Base-by-base conservation (phyloP, 2,329 filamentous ascomycete genomes). In the Pezizomycotina sp. region DNA sequence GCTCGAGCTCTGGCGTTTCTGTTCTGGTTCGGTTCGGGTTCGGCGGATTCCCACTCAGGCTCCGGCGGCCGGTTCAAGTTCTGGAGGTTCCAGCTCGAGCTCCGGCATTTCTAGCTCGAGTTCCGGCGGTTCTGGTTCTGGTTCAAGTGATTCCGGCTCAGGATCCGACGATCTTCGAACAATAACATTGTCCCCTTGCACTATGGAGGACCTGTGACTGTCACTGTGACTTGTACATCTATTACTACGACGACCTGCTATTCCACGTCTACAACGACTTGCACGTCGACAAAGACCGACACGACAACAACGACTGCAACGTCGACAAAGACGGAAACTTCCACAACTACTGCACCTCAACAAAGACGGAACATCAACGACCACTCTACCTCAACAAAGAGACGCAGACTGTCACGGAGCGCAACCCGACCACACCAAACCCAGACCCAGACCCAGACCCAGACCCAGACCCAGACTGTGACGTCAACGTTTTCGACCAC, bases 391-490 rank as follows among this genome's bases (percentile, higher is more conserved):
- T 9, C 27, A 33, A 18, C 30, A 26, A 25, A 23, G 19, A 28
- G n/a, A 34, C 29, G 6, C 13, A 28, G 12, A 36, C 33, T 6
- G 19, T 15, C 12, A 36, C 32, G 2, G 30, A 43, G 15, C 33
- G 28, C 22, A 21, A 19, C 25, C 33, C 30, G 4, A 5, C 32
- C n/a, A 28, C 26, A 13, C 29, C 34, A 40, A 27, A 41, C 38
- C 4, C n/a, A 16, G n/a, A 37, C 38, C 2, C 32, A 42, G 20
- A 28, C 18, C 4, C n/a, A 22, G 16, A 36, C 28, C 2, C n/a
- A 34, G 12, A 42, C 29, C 5, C 15, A 19, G 13, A 41, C 38
- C 5, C 18, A 23, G n/a, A 30, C 27, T 13, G n/a, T 22, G 6
- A 40, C 36, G 2, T 16, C 14, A 4, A 35, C 31, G n/a, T 18